Base-by-base conservation (phyloP, 345 rosid genomes). In the Bretschneidera sinensis region DNA sequence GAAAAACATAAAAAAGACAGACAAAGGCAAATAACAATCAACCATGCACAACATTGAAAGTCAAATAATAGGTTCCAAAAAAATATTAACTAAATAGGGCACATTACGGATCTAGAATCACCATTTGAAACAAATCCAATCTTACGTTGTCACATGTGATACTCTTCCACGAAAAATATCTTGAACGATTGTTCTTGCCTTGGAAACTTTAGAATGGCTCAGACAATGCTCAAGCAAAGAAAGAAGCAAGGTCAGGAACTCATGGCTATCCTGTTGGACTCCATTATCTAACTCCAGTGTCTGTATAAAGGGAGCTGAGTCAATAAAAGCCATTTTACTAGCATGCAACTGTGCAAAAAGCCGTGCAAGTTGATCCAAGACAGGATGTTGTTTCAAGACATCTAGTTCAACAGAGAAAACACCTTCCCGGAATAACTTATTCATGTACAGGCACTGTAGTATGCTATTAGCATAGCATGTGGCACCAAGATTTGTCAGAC, bases 391-490 rank as follows among this genome's bases (percentile, higher is more conserved):
- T 39, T 74, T 83, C 74, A 89, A 64, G 54, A 87, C 75, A 71
- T 85, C 85, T 11, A 82, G 74, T 59, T 94, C 99, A 54, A 87
- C 86, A 66, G 92, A 80, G 69, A 94, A 94, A 72, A 94, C 79
- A 33, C 92, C 87, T 69, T 79, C 79, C 24, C 97, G 76, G 48
- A 94, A 94, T 20, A 85, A 78, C 67, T 81, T 70, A 60, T 90
- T 90, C 99, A 89, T 90, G 79, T 89, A 85, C 20, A 94, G 67
- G 71, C 86, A 90, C 69, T 94, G 99, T 51, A 94, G 87, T 66
- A 94, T 90, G 73, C 99, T 94, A 69, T 94, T 94, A 35, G 99
- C 99, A 72, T 94, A 94, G 76, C 99, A 90, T 23, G 99, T 94
- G 43, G 99, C 99, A 11, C 97, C 97, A 47, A 94, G 63, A 69